Base-by-base conservation (phyloP, 257 asterid species). In the Ilex aquifolium region DNA sequence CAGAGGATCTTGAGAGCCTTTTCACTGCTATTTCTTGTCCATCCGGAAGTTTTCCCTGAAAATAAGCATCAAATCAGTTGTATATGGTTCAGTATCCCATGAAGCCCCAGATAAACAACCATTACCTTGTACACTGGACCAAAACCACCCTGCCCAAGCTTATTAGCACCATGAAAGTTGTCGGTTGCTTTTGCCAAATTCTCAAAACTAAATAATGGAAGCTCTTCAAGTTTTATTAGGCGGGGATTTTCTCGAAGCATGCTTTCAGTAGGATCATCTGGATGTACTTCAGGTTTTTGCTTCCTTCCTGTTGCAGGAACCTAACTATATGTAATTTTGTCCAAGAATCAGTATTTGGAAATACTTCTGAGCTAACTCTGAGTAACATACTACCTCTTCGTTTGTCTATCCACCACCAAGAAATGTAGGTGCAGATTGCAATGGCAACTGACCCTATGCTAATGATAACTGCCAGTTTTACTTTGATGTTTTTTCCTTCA, bases 11-110 rank as follows among this genome's bases (percentile, higher is more conserved):
- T 2, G 82, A 70, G 1, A 79, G 81, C 71, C 80, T 70, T 59
- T 79, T 79, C 55, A 79, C 75, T 9, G 87, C 87, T 55, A 81
- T 69, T 65, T 81, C 82, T 61, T 69, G 65, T 5, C 84, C 82
- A 53, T 68, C 40, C 2, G 8, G 65, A 65, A 81, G 27, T 42
- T 53, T 52, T 10, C 86, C 86, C 86, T 77, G 15, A 9, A 40
- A 8, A 55, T 59, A 21, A 44, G 15, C 50, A 59, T 59, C 12
- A 5, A 68, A 29, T 36, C 48, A 62, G 27, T 53, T 3, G 10
- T 5, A 1, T 53, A 7, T 49, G 54, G 5, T 14, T 53, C 27
- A 14, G 15, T 53, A 14, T 15, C 6, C 5, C 57, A n/a, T 53
- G 15, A 49, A 21, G 5, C 54, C 14, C 17, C 17, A n/a, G 2